These are phyloP conservation scores for Arthrobotrys pseudoclavata DNA, from an alignment of 2,329 filamentous ascomycete species.

Conservation along the genomic window DNA sequence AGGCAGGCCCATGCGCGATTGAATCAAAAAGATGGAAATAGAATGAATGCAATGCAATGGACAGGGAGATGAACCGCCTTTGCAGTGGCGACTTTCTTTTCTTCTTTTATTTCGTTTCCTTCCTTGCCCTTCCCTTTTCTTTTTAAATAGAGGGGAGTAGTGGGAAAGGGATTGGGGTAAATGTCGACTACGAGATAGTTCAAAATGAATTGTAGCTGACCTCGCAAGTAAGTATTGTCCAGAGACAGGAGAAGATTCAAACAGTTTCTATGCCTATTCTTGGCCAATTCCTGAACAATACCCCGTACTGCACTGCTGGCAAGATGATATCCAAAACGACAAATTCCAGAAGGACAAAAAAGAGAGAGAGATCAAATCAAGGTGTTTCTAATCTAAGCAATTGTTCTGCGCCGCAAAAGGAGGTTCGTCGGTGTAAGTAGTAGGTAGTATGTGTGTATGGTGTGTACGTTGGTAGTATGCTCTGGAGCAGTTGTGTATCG, in stretches of 20 bases:
- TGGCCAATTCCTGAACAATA: conserved; percentile 40
- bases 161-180: conserved; percentile 35
- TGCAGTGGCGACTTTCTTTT: conserved; percentile 4
- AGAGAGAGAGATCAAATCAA: not conserved
- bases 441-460: conserved; percentile 17
- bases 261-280: conserved; percentile 42
- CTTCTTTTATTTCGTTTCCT: not conserved
- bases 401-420: conserved; percentile 56
- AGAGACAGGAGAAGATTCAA: conserved; percentile 22
- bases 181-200: conserved; percentile 7
- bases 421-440: conserved; percentile 44
- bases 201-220: conserved; percentile 3
- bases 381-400: conserved; percentile 53
- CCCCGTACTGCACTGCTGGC: conserved; percentile 14
- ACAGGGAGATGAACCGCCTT: conserved; percentile 23
- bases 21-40: conserved; percentile 52
- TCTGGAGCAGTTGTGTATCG: conserved; percentile 46
- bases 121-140: not conserved
- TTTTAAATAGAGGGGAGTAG: conserved; percentile 5
- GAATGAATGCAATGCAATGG: conserved; percentile 35
- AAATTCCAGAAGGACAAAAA: not conserved
- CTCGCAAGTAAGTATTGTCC: conserved; percentile 9
- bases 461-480: conserved; percentile 11
- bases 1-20: conserved; percentile 59
- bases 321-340: conserved; percentile 27